Percentiles rank a stretch among this genome's conserved stretches.
These are phyloP conservation scores for Mollisiaceae sp. DNA, from an alignment of 2,329 filamentous ascomycete genomes.

Conservation along the genomic window DNA sequence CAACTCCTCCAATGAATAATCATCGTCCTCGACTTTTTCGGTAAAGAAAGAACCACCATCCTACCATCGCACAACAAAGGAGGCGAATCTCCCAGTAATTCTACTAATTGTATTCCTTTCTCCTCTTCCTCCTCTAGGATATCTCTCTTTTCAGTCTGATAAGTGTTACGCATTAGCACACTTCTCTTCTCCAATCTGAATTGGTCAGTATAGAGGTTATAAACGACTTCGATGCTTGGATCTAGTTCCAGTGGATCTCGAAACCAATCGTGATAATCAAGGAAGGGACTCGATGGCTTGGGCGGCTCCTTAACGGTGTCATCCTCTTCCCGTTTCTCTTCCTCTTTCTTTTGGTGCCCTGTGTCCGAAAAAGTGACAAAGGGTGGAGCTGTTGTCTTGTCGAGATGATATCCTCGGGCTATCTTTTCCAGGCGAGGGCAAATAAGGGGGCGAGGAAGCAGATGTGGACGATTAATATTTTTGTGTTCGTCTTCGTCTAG, in stretches of 20 bases:
- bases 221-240: constrained; percentile 23
- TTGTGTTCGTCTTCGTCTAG: neutral
- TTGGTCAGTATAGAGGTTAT: constrained; percentile 24
- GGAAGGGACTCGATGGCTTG: neutral
- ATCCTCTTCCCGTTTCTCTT: neutral
- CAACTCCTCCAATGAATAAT: constrained; percentile 21
- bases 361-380: neutral
- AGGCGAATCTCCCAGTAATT: constrained; percentile 11
- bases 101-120: neutral
- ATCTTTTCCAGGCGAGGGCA: neutral
- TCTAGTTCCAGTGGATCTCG: neutral
- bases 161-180: neutral
- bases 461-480: neutral
- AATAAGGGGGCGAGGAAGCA: neutral
- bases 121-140: neutral
- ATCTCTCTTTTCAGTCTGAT: neutral
- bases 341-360: constrained; percentile 12
- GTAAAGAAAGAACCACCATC: constrained; percentile 26
- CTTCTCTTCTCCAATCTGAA: constrained; percentile 18
- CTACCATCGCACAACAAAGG: constrained; percentile 30
- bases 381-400: neutral
- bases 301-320: neutral
- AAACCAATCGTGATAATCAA: neutral
- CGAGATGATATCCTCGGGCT: neutral
- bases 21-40: constrained; percentile 18